Base-by-base conservation (phyloP, 441 rosid species). In the Codiaeum variegatum region DNA sequence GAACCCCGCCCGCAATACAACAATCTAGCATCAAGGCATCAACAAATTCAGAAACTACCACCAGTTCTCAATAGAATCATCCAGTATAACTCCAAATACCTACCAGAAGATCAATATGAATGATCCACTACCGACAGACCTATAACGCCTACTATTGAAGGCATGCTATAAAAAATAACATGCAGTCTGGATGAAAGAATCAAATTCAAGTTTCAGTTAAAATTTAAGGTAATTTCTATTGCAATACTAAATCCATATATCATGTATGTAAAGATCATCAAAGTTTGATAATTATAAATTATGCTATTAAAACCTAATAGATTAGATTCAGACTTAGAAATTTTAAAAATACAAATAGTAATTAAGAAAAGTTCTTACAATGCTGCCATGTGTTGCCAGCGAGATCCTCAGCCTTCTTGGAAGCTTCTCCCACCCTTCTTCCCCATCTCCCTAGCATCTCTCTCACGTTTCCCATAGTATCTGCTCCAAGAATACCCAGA, bases 331-430 rank as follows among this genome's bases (percentile, higher is more conserved):
- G 11, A 38, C 24, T 21, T 15, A 28, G 60, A 60, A 59, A 29
- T 13, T 31, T 31, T 60, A 60, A 60, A 29, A 29, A 15, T 6
- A 58, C 31, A 10, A 34, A 63, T 40, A 66, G 4, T 19, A 59
- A 19, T 8, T 54, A 54, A 56, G 11, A n/a, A 47, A 72, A 51
- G n/a, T 19, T 5, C 94, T 81, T 74, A 93, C 96, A 60, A 76
- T 90, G 98, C 78, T 93, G 97, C 97, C 97, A 93, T 1, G 97
- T 90, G 82, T 91, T 93, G 2, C 94, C 97, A 26, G 96, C 97
- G 32, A 93, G 88, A 76, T 87, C 91, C 87, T 93, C 97, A 2
- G 98, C 95, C 79, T 87, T 93, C 85, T 66, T 90, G 0, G 92
- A 84, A 11, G 92, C 90, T 79, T 93, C 98, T 47, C 89, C 91